Evolutionary conservation across 2,329 filamentous ascomycete genomes (phyloP).

Genomic region (Sporothrix inflata): DNA sequence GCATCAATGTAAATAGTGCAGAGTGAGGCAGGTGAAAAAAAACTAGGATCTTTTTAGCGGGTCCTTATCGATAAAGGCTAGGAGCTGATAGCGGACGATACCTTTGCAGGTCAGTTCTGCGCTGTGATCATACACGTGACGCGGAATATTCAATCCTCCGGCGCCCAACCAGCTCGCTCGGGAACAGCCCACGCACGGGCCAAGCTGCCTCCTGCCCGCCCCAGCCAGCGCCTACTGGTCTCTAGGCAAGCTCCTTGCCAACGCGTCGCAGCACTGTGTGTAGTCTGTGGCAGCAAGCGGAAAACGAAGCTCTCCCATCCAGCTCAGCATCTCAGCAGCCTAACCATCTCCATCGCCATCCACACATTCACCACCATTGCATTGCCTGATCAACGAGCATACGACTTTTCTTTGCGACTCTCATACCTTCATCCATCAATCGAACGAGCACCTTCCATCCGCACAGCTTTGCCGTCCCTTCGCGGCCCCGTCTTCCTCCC

Average conservation of each 20-base stretch:
- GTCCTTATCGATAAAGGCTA: conserved; percentile 28
- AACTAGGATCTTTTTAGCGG: conserved; percentile 28
- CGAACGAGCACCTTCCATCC: not conserved
- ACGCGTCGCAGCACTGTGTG: conserved; percentile 38
- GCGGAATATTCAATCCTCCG: conserved; percentile 6
- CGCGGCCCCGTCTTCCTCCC: not conserved
- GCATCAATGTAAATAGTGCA: conserved; percentile 24
- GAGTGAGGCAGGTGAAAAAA: conserved; percentile 29
- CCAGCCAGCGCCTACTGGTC: conserved; percentile 30
- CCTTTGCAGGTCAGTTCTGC: not conserved
- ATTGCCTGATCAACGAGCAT: not conserved
- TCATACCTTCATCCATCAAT: not conserved
- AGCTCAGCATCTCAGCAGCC: conserved; percentile 32
- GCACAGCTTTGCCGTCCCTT: not conserved
- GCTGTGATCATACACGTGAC: conserved; percentile 19
- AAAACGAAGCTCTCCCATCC: conserved; percentile 38
- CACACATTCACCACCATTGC: conserved; percentile 20
- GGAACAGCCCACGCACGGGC: conserved; percentile 30
- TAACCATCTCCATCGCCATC: conserved; percentile 14
- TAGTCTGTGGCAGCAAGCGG: not conserved
- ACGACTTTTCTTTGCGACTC: not conserved
- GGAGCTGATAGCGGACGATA: conserved; percentile 2
- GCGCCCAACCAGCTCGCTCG: not conserved
- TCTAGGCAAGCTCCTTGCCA: conserved; percentile 43
- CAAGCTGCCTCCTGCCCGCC: conserved; percentile 11